These are phyloP conservation scores for Naganishia vaughanmartiniae DNA, from an alignment of 768 basidiomycete species.

Conservation along the genomic window DNA sequence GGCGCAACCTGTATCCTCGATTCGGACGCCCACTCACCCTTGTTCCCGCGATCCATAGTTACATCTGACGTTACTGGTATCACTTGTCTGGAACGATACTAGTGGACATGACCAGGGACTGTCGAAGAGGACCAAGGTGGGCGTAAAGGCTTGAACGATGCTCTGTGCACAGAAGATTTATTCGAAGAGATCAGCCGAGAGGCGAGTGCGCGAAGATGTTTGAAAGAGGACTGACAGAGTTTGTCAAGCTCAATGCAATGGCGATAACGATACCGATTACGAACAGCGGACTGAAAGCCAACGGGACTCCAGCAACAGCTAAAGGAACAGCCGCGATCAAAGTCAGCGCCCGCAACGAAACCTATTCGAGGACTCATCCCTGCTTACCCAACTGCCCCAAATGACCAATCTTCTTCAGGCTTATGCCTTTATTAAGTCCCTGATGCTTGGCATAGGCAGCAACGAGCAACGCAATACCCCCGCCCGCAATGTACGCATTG, in stretches of 20 bases:
- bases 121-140: not conserved
- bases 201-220: too few species aligned
- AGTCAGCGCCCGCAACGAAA: not conserved
- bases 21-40: not conserved
- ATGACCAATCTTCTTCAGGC: conserved; percentile 10
- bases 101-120: conserved; percentile 5
- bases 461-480: conserved; percentile 11
- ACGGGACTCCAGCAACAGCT: not conserved
- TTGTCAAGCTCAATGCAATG: not conserved
- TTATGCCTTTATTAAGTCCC: not conserved
- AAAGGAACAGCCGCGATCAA: not conserved
- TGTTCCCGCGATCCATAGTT: not conserved
- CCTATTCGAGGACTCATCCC: not conserved
- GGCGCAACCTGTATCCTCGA: not conserved
- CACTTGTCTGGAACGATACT: conserved; percentile 8
- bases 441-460: conserved; percentile 24
- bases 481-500: conserved; percentile 1
- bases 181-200: too few species aligned
- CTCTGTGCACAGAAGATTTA: not conserved
- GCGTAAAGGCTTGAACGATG: conserved; percentile 22
- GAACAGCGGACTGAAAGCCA: not conserved
- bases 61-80: not conserved
- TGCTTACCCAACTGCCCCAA: conserved; percentile 11
- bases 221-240: not conserved
- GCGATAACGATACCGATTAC: not conserved